phyloP scores from a whole-genome alignment of 352 stramenopile species.

The Globisporangium orthogonon region DNA sequence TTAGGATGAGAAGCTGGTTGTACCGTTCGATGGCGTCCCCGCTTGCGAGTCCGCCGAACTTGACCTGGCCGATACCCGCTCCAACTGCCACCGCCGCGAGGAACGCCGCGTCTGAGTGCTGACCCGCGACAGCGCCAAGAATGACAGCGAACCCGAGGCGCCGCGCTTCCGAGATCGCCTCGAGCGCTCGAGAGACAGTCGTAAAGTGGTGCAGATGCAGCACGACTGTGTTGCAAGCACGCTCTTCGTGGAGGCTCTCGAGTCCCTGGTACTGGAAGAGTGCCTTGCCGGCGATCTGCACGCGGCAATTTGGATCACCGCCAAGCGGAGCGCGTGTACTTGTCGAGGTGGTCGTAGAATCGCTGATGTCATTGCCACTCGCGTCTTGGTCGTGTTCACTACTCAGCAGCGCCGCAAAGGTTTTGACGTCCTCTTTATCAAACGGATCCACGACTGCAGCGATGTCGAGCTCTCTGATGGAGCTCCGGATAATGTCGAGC shows the following conservation, averaged over 20 bases:
- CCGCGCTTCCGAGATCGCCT: conserved; percentile 36
- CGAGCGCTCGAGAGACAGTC: conserved; percentile 37
- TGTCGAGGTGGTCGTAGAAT: background rate
- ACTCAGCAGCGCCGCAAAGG: conserved; percentile 37
- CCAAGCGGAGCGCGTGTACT: conserved; percentile 16
- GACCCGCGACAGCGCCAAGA: conserved; percentile 28
- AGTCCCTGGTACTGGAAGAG: conserved; percentile 32
- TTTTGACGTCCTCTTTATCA: conserved; percentile 41
- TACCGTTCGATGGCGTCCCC: conserved; percentile 45
- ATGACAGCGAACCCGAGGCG: conserved; percentile 47
- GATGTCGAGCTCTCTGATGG: conserved; percentile 46
- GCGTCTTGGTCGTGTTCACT: conserved; percentile 30
- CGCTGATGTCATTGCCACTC: background rate
- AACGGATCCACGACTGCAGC: conserved; percentile 58
- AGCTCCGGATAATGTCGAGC: conserved; percentile 46
- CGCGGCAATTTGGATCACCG: conserved; percentile 33
- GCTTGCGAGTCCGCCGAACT: conserved; percentile 51
- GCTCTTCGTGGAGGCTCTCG: conserved; percentile 37
- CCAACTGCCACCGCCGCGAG: conserved; percentile 44
- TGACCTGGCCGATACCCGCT: conserved; percentile 52
- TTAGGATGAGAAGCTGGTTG: conserved; percentile 43
- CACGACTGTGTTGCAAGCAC: conserved; percentile 55
- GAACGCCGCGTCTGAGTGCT: conserved; percentile 30
- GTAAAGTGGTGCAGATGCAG: conserved; percentile 48
- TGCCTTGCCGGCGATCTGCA: conserved; percentile 40